Conservation (phyloP, 2,329 filamentous ascomycete genomes). For the Macrophomina pseudophaseolina region DNA sequence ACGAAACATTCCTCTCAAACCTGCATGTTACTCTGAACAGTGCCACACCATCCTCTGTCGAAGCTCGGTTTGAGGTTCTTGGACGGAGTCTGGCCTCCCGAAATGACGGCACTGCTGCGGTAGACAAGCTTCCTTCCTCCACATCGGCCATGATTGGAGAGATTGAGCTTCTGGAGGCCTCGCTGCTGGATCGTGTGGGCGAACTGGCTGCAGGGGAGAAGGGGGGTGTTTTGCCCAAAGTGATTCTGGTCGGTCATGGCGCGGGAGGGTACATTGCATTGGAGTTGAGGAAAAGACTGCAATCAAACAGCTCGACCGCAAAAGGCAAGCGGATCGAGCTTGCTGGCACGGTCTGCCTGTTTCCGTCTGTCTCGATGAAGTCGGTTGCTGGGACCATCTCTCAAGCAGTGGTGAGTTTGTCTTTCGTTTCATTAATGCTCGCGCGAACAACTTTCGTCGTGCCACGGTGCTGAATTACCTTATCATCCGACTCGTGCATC, state of each 20-base stretch:
- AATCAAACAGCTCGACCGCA: background rate
- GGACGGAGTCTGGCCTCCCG: constrained; percentile 49
- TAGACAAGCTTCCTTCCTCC: background rate
- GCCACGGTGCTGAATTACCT: background rate
- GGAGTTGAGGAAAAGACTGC: constrained; percentile 1
- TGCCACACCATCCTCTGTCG: background rate
- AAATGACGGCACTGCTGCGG: constrained; percentile 32
- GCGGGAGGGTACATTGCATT: constrained; percentile 4
- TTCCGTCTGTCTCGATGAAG: constrained; percentile 5
- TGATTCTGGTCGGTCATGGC: constrained; percentile 10
- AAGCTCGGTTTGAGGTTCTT: constrained; percentile 42
- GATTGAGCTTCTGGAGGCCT: background rate
- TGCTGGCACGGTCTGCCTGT: constrained; percentile 1
- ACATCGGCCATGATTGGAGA: background rate
- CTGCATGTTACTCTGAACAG: constrained; percentile 54
- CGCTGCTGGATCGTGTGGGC: background rate
- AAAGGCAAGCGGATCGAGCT: background rate
- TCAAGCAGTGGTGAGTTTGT: background rate
- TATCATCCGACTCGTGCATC: background rate
- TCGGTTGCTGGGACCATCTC: constrained; percentile 5
- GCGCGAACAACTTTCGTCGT: too few relatives aligned
- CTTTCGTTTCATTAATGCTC: background rate
- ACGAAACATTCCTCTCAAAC: constrained; percentile 66
- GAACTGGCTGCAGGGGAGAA: background rate
- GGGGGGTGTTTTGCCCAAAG: background rate